Base-by-base conservation (phyloP, 805 yeast species). In the Metschnikowia vanudenii region DNA sequence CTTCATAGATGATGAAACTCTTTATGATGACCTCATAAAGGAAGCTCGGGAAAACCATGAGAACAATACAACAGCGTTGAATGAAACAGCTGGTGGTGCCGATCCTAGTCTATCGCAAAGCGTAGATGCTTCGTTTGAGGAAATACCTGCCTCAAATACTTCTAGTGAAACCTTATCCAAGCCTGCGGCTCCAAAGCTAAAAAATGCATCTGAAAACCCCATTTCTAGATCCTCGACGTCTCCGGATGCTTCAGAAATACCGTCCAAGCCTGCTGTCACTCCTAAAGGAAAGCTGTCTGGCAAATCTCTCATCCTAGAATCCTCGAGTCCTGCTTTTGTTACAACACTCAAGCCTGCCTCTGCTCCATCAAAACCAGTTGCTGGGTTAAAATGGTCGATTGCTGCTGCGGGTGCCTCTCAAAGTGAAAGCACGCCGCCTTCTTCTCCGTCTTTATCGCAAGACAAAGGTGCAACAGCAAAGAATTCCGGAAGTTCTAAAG, bases 381-480 rank as follows among this genome's bases (percentile, higher is more conserved):
- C 80, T 12, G 79, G 76, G 39, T 62, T 80, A 43, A 80, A 80
- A 57, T 80, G 82, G 71, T 71, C 84, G 0, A 67, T 80, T 1
- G 81, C 81, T 4, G 82, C 81, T 4, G 77, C 78, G 5, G 75
- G 56, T 16, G 46, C 41, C 20, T 40, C 59, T 20, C 53, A 35
- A 29, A 45, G 41, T 31, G 50, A 38, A 18, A 46, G 14, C 16
- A 26, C 39, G 20, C 43, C 40, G 20, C 45, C 46, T 30, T 38
- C 34, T 12, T 45, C 44, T 19, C 42, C 40, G 3, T 17, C 47
- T 9, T 18, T 32, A 12, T 29, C 41, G 12, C 40, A 39, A 29
- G 43, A 44, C 10, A 44, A 34, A 16, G 22, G 32, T n/a, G 10
- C 37, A 13, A 8, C 30, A 12, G 28, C 42, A 2, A 41, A 29